Evolutionary conservation across 2,329 filamentous ascomycete genomes (phyloP), one percentile per base, ranked within the genome.

Genomic region (Fusarium drepaniforme): DNA sequence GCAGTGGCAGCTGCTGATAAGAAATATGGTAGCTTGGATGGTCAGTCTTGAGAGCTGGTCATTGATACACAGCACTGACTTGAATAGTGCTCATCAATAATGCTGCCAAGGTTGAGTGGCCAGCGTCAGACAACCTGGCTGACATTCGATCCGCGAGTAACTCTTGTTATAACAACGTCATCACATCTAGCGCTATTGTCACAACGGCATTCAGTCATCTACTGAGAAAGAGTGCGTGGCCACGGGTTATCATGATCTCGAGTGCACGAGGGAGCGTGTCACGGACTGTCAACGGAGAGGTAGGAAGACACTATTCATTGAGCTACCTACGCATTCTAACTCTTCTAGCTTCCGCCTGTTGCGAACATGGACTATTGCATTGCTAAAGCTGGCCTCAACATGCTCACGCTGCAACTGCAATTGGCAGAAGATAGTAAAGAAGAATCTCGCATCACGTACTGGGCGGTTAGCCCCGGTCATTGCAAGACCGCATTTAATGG

Each of bases 401-500:
- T 71, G 69, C 61, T 71, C 0, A 51, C 35, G 2, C 0, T 71
- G 13, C 69, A 71, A 1, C 28, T 71, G 1, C 69, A 71, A 18
- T 16, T 30, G 0, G 15, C 13, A 1, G 69, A 71, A 18, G 42
- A 59, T 7, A 8, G 23, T 6, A 57, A 23, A 5, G 8, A 53
- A 5, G 30, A 21, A 7, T 1, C n/a, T 1, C 18, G 11, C 8
- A 59, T 71, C 3, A n/a, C n/a, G 0, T 63, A 67, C 7, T 71
- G 68, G 69, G 62, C 63, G 3, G 63, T 71, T 1, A 71, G 42
- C 6, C 69, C 69, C 0, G 69, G 68, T 0, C 63, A 71, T 12
- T 71, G 69, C 3, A 71, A 67, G 25, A 71, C 69, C 0, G 57
- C 62, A 3, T 71, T 71, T 4, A 71, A 71, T 12, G 68, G 68